Conservation (phyloP, 352 stramenopile genomes). For the Achlya hypogyna region DNA sequence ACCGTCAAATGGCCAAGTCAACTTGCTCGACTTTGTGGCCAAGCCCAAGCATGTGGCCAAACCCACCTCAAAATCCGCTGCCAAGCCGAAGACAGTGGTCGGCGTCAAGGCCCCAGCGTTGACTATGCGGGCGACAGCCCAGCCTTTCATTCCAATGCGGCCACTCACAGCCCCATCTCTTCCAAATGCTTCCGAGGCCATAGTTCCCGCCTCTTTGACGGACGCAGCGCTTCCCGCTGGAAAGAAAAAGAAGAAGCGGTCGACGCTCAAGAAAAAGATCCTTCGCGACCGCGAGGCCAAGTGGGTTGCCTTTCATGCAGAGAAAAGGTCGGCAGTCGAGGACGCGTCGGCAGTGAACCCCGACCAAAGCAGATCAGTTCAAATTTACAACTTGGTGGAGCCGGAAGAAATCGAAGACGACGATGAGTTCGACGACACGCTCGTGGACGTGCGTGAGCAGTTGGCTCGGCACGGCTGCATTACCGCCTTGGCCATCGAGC, state of each 20-base stretch:
- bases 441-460: conserved; percentile 19
- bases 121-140: not conserved
- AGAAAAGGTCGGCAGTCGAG: not conserved
- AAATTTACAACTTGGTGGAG: conserved; percentile 26
- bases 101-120: too few relatives aligned
- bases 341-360: not conserved
- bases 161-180: not conserved
- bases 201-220: too few relatives aligned
- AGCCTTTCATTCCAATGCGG: not conserved
- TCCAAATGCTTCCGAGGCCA: too few relatives aligned
- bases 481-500: not conserved
- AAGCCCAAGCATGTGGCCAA: not conserved
- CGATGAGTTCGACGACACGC: conserved; percentile 27
- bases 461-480: conserved; percentile 9
- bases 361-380: not conserved
- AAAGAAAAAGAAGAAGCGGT: conserved; percentile 23
- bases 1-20: not conserved
- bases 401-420: conserved; percentile 28
- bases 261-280: conserved; percentile 23
- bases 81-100: not conserved
- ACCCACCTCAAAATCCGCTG: not conserved
- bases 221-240: not conserved
- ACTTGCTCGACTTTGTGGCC: not conserved
- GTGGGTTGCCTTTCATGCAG: conserved; percentile 16
- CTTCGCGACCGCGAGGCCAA: conserved; percentile 14